Evolutionary conservation across 1,284 basidiomycete species (phyloP), one percentile per base, ranked within the genome.

Genomic region (Trichosporon asahii): DNA sequence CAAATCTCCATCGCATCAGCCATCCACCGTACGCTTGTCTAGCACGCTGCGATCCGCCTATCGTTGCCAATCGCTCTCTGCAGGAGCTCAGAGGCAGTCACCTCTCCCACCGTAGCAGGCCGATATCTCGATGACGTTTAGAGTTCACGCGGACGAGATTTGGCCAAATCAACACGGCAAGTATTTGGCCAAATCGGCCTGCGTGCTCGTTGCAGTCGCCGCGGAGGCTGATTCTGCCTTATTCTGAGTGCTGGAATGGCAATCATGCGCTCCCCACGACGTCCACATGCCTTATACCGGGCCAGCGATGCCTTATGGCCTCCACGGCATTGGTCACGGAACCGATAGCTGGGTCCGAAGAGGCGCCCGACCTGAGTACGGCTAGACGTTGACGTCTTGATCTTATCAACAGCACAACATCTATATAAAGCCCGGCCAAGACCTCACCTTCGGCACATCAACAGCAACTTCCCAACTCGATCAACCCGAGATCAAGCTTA

Each of bases 261-360:
- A 61, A 61, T 61, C 57, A 15, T 7, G 27, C 55, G 57, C 29
- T 18, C 57, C 49, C 49, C 49, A 53, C 23, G 15, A 33, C 21
- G 40, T n/a, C 18, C 40, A n/a, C 18, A 31, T 68, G 67, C 67
- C 67, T 68, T 68, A 68, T 57, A 55, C 57, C 35, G 3, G 12
- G 21, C 4, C 21, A 15, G 29, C 18, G 64, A 44, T 65, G 64
- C 49, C 49, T 53, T 53, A 53, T 25, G 49, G 49, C 49, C 21
- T 21, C 23, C 21, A 21, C 12, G 21, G 49, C 49, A 53, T 53
- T 53, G 49, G 49, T 53, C 49, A 53, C 49, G 49, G 21, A 21
- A 11, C 49, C 21, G 49, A 21, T 25, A 3, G 21, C 23, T 53
- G 3, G 21, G 49, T 53, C 49, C 49, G 49, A 23, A n/a, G 21